phyloP scores from a whole-genome alignment of 176 grass and related monocot genomes.

The Chrysopogon serrulatus region DNA sequence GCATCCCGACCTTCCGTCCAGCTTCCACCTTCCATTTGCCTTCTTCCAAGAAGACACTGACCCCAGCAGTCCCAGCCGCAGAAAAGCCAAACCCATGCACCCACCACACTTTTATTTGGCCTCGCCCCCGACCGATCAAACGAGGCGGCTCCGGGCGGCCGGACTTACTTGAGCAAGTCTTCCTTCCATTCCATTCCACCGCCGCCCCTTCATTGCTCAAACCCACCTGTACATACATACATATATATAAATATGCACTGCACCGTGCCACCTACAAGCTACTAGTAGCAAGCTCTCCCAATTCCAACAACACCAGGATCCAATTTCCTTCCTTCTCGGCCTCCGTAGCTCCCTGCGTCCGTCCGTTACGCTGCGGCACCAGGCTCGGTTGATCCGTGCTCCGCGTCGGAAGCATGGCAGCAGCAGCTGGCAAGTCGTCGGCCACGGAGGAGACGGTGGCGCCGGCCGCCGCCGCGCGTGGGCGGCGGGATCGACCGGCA shows the following conservation, averaged over 20 bases:
- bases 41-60: too few species aligned
- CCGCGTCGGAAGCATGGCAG: background rate
- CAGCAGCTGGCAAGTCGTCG: background rate
- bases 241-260: background rate
- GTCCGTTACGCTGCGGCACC: background rate
- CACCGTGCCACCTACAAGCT: background rate
- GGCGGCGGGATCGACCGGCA: constrained; percentile 29
- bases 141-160: constrained; percentile 1
- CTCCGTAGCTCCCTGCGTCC: background rate
- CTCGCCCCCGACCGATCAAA: background rate
- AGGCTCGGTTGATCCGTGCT: background rate
- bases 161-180: background rate
- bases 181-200: background rate
- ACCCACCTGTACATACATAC: background rate
- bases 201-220: background rate
- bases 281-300: background rate
- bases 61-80: too few species aligned
- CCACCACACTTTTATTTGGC: too few species aligned
- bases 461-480: background rate
- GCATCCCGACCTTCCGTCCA: too few species aligned
- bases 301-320: background rate
- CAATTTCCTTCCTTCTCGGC: background rate
- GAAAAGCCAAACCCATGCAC: background rate
- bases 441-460: background rate
- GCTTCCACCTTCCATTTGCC: too few species aligned